phyloP scores from a whole-genome alignment of 768 basidiomycete species.

The Phylloporus sp. region DNA sequence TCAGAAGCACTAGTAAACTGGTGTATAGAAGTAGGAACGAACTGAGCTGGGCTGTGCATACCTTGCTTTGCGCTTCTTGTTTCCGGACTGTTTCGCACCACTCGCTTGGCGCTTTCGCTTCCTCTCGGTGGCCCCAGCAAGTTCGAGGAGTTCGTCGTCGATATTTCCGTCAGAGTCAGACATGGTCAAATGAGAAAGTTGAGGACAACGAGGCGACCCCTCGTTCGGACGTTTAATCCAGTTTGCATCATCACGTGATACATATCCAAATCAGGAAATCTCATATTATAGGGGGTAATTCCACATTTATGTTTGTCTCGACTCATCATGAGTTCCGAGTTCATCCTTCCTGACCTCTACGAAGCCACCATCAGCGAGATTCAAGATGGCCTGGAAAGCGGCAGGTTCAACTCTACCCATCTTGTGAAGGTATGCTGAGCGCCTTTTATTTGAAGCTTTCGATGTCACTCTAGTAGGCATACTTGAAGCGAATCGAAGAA shows the following conservation, averaged over 20 bases:
- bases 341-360: slow-evolving; percentile 47
- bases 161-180: slow-evolving; percentile 50
- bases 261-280: slow-evolving; percentile 5
- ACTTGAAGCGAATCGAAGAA: slow-evolving; percentile 61
- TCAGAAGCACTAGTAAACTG: slow-evolving; percentile 34
- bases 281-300: background rate
- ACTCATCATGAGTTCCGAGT: slow-evolving; percentile 1
- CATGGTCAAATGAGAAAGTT: slow-evolving; percentile 28
- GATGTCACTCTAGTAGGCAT: slow-evolving; percentile 40
- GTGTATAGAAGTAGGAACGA: background rate
- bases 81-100: slow-evolving; percentile 38
- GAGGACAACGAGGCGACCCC: background rate
- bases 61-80: slow-evolving; percentile 72
- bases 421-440: slow-evolving; percentile 47
- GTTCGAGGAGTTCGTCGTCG: slow-evolving; percentile 73
- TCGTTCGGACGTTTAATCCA: slow-evolving; percentile 14
- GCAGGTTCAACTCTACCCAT: slow-evolving; percentile 54
- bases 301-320: background rate
- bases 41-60: slow-evolving; percentile 34
- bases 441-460: too few relatives aligned
- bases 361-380: slow-evolving; percentile 55
- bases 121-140: slow-evolving; percentile 65
- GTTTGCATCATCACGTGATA: slow-evolving; percentile 20
- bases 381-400: slow-evolving; percentile 45
- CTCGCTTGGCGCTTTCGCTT: slow-evolving; percentile 58